These are phyloP conservation scores for Blastobotrys apis DNA, from an alignment of 1,139 yeast genomes.

Conservation along the genomic window DNA sequence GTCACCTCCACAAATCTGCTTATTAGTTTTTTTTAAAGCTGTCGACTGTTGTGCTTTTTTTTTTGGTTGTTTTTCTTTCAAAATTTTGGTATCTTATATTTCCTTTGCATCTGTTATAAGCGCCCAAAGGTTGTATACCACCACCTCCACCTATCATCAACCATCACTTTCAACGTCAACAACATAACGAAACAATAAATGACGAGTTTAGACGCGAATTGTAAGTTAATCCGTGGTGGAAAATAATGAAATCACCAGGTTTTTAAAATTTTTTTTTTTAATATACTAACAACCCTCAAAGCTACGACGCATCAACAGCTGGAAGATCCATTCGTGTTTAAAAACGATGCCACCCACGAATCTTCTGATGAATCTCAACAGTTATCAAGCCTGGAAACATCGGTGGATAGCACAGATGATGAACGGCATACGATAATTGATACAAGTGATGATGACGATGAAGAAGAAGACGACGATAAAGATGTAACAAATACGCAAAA, in stretches of 20 bases:
- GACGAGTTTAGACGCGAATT: conserved; percentile 11
- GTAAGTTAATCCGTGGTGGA: background rate
- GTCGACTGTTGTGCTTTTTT: background rate
- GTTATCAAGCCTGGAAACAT: background rate
- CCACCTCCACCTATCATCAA: no score
- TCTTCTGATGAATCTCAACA: no score
- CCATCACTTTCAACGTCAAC: no score
- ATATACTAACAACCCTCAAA: background rate
- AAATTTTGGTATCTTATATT: no score
- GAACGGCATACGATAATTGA: conserved; percentile 2
- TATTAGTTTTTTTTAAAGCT: background rate
- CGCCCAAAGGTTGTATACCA: no score
- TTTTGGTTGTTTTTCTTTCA: background rate
- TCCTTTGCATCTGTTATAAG: no score
- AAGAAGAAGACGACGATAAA: background rate
- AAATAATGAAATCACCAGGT: no score
- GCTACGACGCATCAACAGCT: conserved; percentile 11
- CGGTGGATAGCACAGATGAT: background rate
- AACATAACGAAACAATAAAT: no score
- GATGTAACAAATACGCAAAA: no score
- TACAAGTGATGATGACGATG: background rate
- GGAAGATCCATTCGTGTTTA: conserved; percentile 22
- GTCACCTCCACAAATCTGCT: no score
- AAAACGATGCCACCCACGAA: no score
- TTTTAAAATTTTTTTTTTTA: no score